Base-by-base conservation (phyloP, 2,329 filamentous ascomycete genomes). In the Trichophyton simii region DNA sequence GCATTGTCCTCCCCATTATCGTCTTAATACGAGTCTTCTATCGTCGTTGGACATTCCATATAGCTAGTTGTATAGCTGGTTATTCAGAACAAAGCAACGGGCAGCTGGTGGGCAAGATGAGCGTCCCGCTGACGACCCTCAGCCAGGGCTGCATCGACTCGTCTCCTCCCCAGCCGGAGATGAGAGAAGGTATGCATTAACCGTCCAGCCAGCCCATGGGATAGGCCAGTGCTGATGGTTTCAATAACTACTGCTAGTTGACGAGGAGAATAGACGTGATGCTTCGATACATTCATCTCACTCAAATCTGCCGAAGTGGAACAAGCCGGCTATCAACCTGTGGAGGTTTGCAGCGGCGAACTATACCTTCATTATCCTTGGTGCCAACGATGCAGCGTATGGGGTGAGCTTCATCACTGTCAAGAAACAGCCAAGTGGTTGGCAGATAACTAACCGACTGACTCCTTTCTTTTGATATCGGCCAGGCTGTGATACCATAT, bases 341-440 rank as follows among this genome's bases (percentile, higher is more conserved):
- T 84, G 76, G 66, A 80, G 85, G 44, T 82, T 83, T 54, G 71
- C 82, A 41, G 78, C 82, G 0, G 80, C 83, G 2, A 83, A 83
- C 70, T 82, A 76, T 70, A 80, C 77, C 8, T 81, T 85, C 63
- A 67, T 81, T n/a, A 77, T 82, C 5, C 77, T 82, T 63, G 82
- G 83, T 0, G 75, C 79, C 18, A 83, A 82, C 48, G 81, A 83
- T 67, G 78, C 78, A 2, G 79, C 79, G n/a, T 82, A 82, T 61
- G 81, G 81, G 60, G 79, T 80, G 68, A 72, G 78, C 70, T 13
- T 20, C 13, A 9, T 55, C 15, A 41, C 28, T 31, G 55, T 54
- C 38, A 13, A 22, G 41, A 18, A 22, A 4, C 34, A 13, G 34
- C 34, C 11, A 38, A 38, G 15, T 34, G 8, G 15, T 31, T 38